These are phyloP conservation scores for Elongisporangium undulatum DNA, from an alignment of 352 stramenopile species.

Conservation along the genomic window DNA sequence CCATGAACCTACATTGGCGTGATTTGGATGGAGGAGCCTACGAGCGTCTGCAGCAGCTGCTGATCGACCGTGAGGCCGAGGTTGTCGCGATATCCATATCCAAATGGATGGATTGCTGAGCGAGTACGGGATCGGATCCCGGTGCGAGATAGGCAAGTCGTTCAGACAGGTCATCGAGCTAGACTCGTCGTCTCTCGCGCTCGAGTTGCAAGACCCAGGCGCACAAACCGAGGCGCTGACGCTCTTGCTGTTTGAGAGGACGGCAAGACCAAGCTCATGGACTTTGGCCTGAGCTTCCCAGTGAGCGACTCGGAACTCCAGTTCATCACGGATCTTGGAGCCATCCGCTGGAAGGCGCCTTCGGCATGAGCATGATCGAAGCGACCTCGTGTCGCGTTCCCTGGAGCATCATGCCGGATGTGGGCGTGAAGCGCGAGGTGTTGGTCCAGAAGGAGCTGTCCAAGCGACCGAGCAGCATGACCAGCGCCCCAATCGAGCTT, in stretches of 20 bases:
- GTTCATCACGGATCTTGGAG: constrained; percentile 4
- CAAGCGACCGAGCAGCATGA: too few relatives aligned
- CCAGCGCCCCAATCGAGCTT: too few relatives aligned
- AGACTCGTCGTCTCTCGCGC: constrained; percentile 1
- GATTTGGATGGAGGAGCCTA: too few relatives aligned
- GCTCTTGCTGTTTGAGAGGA: constrained; percentile 10
- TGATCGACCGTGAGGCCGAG: too few relatives aligned
- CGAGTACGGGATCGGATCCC: too few relatives aligned
- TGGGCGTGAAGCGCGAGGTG: too few relatives aligned
- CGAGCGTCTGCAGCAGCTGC: too few relatives aligned
- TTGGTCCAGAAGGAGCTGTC: too few relatives aligned
- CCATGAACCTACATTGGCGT: too few relatives aligned
- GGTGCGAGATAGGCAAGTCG: constrained; percentile 3
- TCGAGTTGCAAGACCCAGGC: constrained; percentile 1
- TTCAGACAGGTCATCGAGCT: constrained; percentile 1
- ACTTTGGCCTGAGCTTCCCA: constrained; percentile 17
- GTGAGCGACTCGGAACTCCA: constrained; percentile 5
- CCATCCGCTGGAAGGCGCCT: constrained; percentile 14
- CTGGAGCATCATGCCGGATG: too few relatives aligned
- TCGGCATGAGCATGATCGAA: constrained; percentile 9
- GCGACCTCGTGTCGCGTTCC: neutral
- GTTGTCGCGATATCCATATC: neutral
- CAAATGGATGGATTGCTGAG: neutral
- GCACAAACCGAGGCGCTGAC: constrained; percentile 9
- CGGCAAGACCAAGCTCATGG: constrained; percentile 4